phyloP scores from a whole-genome alignment of 331 rosid genomes.

The Dryas integrifolia region DNA sequence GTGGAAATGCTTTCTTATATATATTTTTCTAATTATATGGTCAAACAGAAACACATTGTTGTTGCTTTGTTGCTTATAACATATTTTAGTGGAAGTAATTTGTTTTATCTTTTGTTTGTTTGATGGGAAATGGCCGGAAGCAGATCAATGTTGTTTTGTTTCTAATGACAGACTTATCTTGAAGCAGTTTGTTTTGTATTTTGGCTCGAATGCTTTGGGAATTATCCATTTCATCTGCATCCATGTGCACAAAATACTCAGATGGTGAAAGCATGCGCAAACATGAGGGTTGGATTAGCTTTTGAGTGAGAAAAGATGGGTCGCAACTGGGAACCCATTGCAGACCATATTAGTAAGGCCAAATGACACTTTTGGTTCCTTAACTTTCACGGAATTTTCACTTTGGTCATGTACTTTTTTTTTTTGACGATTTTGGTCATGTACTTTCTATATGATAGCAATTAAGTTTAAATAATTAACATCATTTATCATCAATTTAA shows the following conservation, averaged over 20 bases:
- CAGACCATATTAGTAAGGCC: too few species aligned
- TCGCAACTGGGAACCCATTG: too few species aligned
- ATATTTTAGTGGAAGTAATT: background rate
- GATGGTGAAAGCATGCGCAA: too few species aligned
- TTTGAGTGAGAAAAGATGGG: too few species aligned
- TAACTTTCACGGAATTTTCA: too few species aligned
- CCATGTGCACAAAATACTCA: background rate
- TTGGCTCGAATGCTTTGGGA: background rate
- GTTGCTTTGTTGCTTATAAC: background rate
- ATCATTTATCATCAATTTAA: too few species aligned
- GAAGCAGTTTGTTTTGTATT: background rate
- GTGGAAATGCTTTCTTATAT: background rate
- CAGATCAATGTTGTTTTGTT: conserved; percentile 15
- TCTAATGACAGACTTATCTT: background rate
- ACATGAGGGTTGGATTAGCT: too few species aligned
- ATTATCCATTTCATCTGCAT: background rate
- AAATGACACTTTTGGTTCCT: too few species aligned
- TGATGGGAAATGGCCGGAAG: background rate
- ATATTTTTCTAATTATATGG: background rate
- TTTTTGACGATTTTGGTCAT: too few species aligned
- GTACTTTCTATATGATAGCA: too few species aligned
- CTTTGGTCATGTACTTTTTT: too few species aligned
- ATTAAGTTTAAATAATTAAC: too few species aligned
- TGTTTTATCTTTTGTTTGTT: background rate
- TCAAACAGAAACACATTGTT: background rate